Conservation (phyloP, 1,139 yeast genomes). For the Hyphopichia khmerensis region DNA sequence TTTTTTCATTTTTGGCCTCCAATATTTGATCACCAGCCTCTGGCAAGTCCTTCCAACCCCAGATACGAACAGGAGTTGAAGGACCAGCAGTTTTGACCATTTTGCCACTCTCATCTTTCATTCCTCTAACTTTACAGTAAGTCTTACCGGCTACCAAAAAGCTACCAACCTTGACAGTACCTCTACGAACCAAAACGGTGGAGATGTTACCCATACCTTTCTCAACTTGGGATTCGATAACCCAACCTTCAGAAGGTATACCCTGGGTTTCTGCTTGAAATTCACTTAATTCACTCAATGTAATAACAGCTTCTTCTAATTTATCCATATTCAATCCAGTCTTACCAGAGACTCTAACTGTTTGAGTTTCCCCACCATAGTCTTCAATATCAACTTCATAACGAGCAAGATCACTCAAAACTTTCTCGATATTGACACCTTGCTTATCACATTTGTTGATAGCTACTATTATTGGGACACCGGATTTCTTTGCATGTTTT, state of each 20-base stretch:
- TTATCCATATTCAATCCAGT: constrained; percentile 80
- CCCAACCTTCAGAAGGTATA: constrained; percentile 78
- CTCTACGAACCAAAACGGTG: constrained; percentile 78
- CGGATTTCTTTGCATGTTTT: constrained; percentile 82
- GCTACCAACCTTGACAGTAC: constrained; percentile 69
- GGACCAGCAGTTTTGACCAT: constrained; percentile 71
- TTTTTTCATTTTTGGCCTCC: constrained; percentile 70
- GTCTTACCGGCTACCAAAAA: constrained; percentile 82
- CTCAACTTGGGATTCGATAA: constrained; percentile 80
- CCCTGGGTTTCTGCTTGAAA: constrained; percentile 61
- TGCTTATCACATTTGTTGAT: constrained; percentile 89
- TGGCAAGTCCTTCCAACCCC: constrained; percentile 95
- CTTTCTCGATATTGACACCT: constrained; percentile 69
- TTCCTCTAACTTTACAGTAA: constrained; percentile 81
- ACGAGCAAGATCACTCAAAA: constrained; percentile 71
- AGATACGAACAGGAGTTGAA: constrained; percentile 84
- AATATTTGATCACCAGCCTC: constrained; percentile 86
- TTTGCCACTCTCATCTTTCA: constrained; percentile 75
- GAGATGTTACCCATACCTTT: constrained; percentile 87
- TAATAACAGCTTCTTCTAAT: constrained; percentile 83
- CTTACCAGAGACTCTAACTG: constrained; percentile 83
- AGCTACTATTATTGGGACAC: constrained; percentile 87
- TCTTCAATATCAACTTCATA: constrained; percentile 86
- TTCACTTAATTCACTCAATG: constrained; percentile 82
- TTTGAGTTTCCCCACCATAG: constrained; percentile 94